Evolutionary conservation across 495 filamentous ascomycete genomes (phyloP).

Genomic region (Neurospora cerealis): DNA sequence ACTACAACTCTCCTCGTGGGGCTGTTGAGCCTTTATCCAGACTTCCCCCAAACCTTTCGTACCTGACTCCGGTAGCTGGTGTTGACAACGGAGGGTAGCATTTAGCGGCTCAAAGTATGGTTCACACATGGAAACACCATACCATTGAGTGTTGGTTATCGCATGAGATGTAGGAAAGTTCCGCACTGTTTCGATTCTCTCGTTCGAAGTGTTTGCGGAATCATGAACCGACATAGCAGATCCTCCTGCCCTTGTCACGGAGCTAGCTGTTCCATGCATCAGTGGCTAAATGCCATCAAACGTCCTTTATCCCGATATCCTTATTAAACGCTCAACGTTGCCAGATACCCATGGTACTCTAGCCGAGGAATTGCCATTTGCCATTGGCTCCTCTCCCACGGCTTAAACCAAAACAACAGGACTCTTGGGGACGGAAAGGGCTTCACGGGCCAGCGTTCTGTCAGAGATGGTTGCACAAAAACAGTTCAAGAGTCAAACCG

Average conservation of each 20-base stretch:
- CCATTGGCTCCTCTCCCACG: background rate
- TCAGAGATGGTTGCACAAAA: background rate
- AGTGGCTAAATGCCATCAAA: slow-evolving; percentile 1
- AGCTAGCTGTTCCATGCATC: background rate
- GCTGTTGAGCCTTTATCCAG: background rate
- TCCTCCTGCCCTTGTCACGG: background rate
- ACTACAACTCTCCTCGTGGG: background rate
- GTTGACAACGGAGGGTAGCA: background rate
- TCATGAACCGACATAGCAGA: background rate
- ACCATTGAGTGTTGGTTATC: background rate
- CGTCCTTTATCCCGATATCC: background rate
- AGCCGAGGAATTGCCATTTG: background rate
- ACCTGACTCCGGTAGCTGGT: background rate
- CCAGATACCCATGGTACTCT: background rate
- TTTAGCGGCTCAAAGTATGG: background rate
- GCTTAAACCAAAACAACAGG: background rate
- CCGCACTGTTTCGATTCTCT: background rate
- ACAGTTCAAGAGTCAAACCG: background rate
- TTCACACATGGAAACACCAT: background rate
- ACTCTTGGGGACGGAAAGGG: background rate
- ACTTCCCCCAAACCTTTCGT: background rate
- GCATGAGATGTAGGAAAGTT: background rate
- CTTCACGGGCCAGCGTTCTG: background rate
- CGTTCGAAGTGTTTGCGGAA: background rate
- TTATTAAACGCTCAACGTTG: slow-evolving; percentile 1